These are phyloP conservation scores for Amphirosellinia nigrospora DNA, from an alignment of 495 filamentous ascomycete species.

Conservation along the genomic window DNA sequence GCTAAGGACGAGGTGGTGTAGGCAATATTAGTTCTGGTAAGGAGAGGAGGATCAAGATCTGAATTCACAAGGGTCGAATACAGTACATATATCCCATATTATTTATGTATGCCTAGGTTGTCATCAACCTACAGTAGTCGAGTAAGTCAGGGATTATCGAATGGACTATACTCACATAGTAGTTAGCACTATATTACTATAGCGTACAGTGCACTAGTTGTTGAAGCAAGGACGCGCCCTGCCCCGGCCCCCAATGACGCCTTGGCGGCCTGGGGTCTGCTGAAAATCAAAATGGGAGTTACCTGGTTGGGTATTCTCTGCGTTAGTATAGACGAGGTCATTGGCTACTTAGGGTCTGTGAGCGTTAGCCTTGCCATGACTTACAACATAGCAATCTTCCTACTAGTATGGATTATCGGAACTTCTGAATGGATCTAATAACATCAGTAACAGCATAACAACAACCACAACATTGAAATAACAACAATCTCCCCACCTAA, in stretches of 20 bases:
- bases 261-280: constrained; percentile 4
- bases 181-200: neutral
- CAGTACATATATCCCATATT: no score
- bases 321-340: neutral
- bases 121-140: neutral
- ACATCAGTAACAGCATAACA: neutral
- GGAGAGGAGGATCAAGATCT: constrained; percentile 16
- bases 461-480: neutral
- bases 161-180: neutral
- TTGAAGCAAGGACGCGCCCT: neutral
- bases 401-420: neutral
- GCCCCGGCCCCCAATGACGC: neutral
- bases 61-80: neutral
- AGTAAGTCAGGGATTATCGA: neutral
- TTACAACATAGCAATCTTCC: neutral
- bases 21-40: neutral
- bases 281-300: constrained; percentile 9
- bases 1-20: neutral
- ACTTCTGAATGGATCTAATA: neutral
- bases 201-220: constrained; percentile 5
- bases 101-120: neutral
- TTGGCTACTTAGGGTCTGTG: neutral
- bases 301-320: constrained; percentile 22
- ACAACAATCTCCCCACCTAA: neutral
- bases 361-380: neutral